Evolutionary conservation across 2,329 filamentous ascomycete genomes (phyloP), one percentile per base, ranked within the genome.

Genomic region (Metarhizium humberi): DNA sequence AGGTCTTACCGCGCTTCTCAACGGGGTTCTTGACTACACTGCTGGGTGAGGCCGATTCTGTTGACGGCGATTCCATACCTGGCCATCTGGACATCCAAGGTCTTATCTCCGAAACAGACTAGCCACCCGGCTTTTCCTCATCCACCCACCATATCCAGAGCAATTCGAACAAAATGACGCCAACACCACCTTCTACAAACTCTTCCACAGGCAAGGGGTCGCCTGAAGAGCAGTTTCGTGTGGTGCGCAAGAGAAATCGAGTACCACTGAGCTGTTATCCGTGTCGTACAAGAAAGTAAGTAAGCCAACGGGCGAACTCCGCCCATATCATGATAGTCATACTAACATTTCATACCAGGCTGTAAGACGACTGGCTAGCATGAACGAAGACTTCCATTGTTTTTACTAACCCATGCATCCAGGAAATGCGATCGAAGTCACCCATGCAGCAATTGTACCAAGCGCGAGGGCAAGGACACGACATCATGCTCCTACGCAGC

Each of bases 391-490:
- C 34, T 46, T n/a, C 52, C 11, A 30, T 48, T 34, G 10, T 29
- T 30, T 30, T 14, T 8, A 43, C 43, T 55, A 25, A 55, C 29
- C 29, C 32, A 13, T 13, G 5, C 30, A 11, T 18, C 6, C 65
- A 81, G 94, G 71, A 96, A 96, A 82, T 97, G 92, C 76, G 95
- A 97, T 71, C 86, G 94, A 66, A 85, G 82, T 59, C 84, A 91
- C 61, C 92, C 92, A 55, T 97, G 91, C 74, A 90, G 94, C 73
- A 97, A 97, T 69, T 97, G 92, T 71, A 84, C 90, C 57, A 96
- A 95, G 74, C 86, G 91, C 64, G 89, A 95, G 72, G 86, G 92
- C 64, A 85, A 85, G 61, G 89, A 92, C 70, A 85, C 87, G 14
- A 74, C 80, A 55, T 87, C 89, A 56, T 97, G 92, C 74, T 88